Evolutionary conservation across 1,139 yeast genomes (phyloP).

Genomic region (Spathaspora sp.): DNA sequence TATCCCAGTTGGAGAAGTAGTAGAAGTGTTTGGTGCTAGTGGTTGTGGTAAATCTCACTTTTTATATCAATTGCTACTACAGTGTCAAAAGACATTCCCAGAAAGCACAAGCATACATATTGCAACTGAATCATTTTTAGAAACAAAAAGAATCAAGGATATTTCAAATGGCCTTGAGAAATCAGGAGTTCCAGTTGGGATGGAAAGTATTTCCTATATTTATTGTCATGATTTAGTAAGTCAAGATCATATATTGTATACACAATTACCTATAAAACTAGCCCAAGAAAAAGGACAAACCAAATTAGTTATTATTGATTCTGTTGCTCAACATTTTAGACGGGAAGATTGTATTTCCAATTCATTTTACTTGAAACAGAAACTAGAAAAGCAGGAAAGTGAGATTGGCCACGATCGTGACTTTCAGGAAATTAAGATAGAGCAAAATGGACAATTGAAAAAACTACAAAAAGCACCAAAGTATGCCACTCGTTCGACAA

Average conservation of each 20-base stretch:
- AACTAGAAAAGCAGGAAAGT: conserved; percentile 23
- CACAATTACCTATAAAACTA: conserved; percentile 65
- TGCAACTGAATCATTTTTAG: conserved; percentile 73
- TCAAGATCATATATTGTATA: conserved; percentile 70
- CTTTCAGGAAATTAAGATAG: conserved; percentile 20
- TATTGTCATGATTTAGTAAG: conserved; percentile 68
- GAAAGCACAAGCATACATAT: conserved; percentile 47
- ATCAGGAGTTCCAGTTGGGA: conserved; percentile 16
- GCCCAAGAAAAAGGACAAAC: conserved; percentile 37
- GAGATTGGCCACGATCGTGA: conserved; percentile 16
- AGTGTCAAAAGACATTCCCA: conserved; percentile 50
- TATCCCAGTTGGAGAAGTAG: conserved; percentile 59
- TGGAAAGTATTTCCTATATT: conserved; percentile 57
- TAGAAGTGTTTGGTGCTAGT: conserved; percentile 83
- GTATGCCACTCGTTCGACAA: conserved; percentile 32
- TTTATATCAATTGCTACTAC: conserved; percentile 59
- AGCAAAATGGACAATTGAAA: conserved; percentile 30
- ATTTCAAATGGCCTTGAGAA: conserved; percentile 15
- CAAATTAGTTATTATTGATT: conserved; percentile 67
- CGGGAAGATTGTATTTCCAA: conserved; percentile 53
- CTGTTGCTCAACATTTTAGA: conserved; percentile 83
- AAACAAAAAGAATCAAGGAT: conserved; percentile 56
- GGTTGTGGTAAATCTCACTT: conserved; percentile 86
- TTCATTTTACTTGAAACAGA: conserved; percentile 24
- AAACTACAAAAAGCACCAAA: conserved; percentile 25